Evolutionary conservation across 2,329 filamentous ascomycete species (phyloP).

Genomic region (Monosporascus sp.): DNA sequence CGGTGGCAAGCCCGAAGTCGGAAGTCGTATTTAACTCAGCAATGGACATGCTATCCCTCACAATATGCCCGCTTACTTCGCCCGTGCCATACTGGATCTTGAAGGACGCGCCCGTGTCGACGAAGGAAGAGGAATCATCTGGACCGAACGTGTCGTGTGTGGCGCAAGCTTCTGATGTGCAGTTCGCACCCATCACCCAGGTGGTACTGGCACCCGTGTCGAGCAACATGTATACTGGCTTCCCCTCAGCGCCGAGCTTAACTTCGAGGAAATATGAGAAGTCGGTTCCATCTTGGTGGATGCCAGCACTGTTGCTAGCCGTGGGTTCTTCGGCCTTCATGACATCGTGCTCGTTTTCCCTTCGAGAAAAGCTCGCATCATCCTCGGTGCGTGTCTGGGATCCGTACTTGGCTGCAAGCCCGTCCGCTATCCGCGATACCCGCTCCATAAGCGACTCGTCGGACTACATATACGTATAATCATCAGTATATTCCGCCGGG

Average conservation of each 20-base stretch:
- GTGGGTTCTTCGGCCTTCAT: slow-evolving; percentile 41
- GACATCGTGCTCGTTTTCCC: slow-evolving; percentile 43
- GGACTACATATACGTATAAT: slow-evolving; percentile 20
- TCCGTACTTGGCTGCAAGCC: slow-evolving; percentile 37
- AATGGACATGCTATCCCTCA: slow-evolving; percentile 61
- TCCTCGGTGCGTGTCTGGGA: slow-evolving; percentile 13
- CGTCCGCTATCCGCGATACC: slow-evolving; percentile 33
- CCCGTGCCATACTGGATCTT: slow-evolving; percentile 73
- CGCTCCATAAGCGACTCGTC: slow-evolving; percentile 27
- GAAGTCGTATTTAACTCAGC: slow-evolving; percentile 60
- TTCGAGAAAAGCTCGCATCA: slow-evolving; percentile 24
- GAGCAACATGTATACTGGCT: slow-evolving; percentile 55
- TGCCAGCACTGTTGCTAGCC: slow-evolving; percentile 44
- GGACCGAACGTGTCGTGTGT: slow-evolving; percentile 66
- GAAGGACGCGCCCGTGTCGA: slow-evolving; percentile 50
- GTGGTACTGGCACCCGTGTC: slow-evolving; percentile 67
- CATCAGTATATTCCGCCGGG: slow-evolving; percentile 10
- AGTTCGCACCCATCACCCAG: slow-evolving; percentile 76
- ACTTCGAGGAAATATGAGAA: slow-evolving; percentile 61
- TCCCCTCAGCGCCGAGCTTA: slow-evolving; percentile 48
- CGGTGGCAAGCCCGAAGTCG: slow-evolving; percentile 67
- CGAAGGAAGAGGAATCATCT: slow-evolving; percentile 59
- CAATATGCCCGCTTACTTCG: slow-evolving; percentile 61
- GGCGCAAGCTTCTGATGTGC: slow-evolving; percentile 60
- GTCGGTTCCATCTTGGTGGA: slow-evolving; percentile 61